Evolutionary conservation across 1,284 basidiomycete species (phyloP), one percentile per base, ranked within the genome.

Genomic region (Macrocybe sp.): DNA sequence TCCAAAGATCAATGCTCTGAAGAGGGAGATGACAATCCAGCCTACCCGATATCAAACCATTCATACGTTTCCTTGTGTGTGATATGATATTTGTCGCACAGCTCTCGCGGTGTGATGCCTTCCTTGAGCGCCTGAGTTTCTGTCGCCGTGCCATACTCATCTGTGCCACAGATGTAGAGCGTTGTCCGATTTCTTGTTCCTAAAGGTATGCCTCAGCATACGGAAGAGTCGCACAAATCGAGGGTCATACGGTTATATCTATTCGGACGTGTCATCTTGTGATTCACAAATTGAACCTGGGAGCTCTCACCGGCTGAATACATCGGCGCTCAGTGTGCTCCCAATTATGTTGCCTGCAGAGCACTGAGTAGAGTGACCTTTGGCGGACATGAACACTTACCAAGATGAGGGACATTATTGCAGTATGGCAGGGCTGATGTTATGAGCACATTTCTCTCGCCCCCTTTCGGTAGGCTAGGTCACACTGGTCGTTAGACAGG

Each of bases 91-190:
- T 97, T 97, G 69, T 97, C 92, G 65, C 93, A 97, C 3, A 99
- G 78, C 61, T 89, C 83, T 56, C 80, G 75, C 0, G 97, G 93
- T 6, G 90, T 85, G 28, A 98, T 73, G 1, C 88, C 86, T 65
- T 99, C 97, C 65, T 98, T 97, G 50, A 97, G 68, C 3, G 96
- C 97, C 69, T 97, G 90, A 1, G 95, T 98, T 75, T 99, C 96
- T 1, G 97, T 97, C 0, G 96, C 96, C 1, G 96, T 99, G 32
- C 96, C 96, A 61, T 99, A 99, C 69, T 99, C 96, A 64, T 99
- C 96, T 4, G 97, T 99, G 41, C 97, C 97, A 66, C 97, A 99
- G 54, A 99, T 81, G 67, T 95, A 92, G 4, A 85, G 68, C 1
- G 86, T 89, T 49, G 78, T 76, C 59, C 83, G 73, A 69, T 91